Conservation (phyloP, 2,329 filamentous ascomycete genomes). For the Fusarium virguliforme region DNA sequence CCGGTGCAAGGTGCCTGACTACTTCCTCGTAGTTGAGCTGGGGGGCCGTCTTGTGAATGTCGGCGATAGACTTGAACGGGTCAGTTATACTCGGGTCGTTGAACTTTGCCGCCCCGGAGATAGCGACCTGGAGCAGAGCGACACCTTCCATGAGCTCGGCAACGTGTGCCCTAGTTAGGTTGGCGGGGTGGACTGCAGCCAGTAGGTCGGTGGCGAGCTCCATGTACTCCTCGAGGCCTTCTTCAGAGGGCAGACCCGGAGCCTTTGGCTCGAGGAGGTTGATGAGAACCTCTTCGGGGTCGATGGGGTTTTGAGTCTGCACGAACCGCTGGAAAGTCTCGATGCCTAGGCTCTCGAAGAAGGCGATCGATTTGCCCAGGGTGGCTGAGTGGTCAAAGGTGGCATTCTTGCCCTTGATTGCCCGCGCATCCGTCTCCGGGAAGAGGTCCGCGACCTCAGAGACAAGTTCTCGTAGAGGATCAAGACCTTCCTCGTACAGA, state of each 20-base stretch:
- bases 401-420: neutral
- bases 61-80: slow-evolving; percentile 5
- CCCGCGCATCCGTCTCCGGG: neutral
- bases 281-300: slow-evolving; percentile 18
- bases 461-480: neutral
- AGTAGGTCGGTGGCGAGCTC: slow-evolving; percentile 9
- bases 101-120: neutral
- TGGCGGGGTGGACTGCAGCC: slow-evolving; percentile 29
- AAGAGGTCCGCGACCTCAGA: neutral
- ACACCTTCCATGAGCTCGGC: slow-evolving; percentile 13
- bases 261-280: neutral
- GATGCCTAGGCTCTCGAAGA: slow-evolving; percentile 29
- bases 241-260: neutral
- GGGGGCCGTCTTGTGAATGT: slow-evolving; percentile 15
- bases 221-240: slow-evolving; percentile 7
- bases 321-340: slow-evolving; percentile 22
- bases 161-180: slow-evolving; percentile 15
- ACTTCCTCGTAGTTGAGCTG: slow-evolving; percentile 32
- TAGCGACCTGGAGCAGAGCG: neutral
- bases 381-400: slow-evolving; percentile 8
- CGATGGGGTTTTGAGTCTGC: neutral
- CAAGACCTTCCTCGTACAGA: neutral
- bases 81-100: neutral
- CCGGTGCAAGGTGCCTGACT: slow-evolving; percentile 18
- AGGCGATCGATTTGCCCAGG: slow-evolving; percentile 9